phyloP scores from a whole-genome alignment of 2,329 filamentous ascomycete genomes.

The Diaporthe aspalathi region DNA sequence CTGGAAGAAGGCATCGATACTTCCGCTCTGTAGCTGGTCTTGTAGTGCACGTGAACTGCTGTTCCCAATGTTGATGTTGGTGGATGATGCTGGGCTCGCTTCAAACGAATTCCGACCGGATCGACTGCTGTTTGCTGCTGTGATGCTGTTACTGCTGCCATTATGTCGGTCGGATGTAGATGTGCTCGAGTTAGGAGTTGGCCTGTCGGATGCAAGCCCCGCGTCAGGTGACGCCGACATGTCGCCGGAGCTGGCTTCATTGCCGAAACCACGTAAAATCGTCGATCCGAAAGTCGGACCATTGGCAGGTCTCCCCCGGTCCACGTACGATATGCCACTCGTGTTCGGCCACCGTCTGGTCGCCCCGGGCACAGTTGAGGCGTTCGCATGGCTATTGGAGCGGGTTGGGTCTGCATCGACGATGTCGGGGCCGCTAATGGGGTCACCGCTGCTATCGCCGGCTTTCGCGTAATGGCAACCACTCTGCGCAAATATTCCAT shows the following conservation, averaged over 20 bases:
- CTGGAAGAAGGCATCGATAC: constrained; percentile 53
- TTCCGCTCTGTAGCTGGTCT: constrained; percentile 47
- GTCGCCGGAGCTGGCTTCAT: constrained; percentile 58
- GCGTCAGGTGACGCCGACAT: constrained; percentile 62
- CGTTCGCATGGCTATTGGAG: constrained; percentile 44
- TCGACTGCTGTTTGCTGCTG: constrained; percentile 37
- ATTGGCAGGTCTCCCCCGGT: constrained; percentile 38
- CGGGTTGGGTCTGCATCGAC: constrained; percentile 52
- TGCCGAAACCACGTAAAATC: constrained; percentile 56
- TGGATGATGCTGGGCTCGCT: constrained; percentile 61
- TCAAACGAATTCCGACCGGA: constrained; percentile 62
- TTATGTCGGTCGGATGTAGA: constrained; percentile 56
- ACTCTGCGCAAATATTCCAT: constrained; percentile 57
- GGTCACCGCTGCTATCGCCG: constrained; percentile 54
- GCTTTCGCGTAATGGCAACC: constrained; percentile 58
- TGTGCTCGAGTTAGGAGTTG: constrained; percentile 69
- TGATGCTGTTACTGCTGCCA: constrained; percentile 33
- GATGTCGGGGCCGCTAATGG: constrained; percentile 53
- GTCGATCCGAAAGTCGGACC: constrained; percentile 38
- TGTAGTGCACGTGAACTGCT: constrained; percentile 47
- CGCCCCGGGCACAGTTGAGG: too few relatives aligned
- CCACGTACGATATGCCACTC: constrained; percentile 5
- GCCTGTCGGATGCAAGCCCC: constrained; percentile 61
- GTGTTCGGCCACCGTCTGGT: constrained; percentile 33
- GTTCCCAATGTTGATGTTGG: constrained; percentile 48